phyloP scores from a whole-genome alignment of 805 yeast genomes.

The Candida gorgasii region DNA sequence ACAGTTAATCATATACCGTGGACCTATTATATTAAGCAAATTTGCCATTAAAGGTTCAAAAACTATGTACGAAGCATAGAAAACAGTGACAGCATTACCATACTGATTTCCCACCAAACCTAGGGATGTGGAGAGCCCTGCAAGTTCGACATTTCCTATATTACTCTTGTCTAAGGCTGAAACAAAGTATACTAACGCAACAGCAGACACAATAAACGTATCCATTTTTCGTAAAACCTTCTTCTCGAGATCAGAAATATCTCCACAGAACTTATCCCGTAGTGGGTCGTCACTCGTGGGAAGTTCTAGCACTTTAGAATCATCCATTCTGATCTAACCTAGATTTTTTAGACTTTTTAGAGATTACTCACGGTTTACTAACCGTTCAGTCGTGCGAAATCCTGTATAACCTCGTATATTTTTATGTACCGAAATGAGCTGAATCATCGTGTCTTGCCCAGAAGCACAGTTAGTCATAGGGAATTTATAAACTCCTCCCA shows the following conservation, averaged over 20 bases:
- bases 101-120: constrained; percentile 40
- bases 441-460: background rate
- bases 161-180: constrained; percentile 56
- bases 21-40: constrained; percentile 7
- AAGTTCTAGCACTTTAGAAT: background rate
- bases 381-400: constrained; percentile 1
- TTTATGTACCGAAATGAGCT: background rate
- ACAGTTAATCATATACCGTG: background rate
- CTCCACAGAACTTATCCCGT: background rate
- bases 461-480: no score
- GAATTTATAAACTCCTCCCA: constrained; percentile 9
- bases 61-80: constrained; percentile 48
- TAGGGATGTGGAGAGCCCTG: constrained; percentile 48
- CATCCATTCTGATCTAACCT: no score
- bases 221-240: constrained; percentile 45
- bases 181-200: constrained; percentile 44
- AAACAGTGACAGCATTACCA: constrained; percentile 45
- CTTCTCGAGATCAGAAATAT: constrained; percentile 16
- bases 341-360: no score
- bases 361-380: no score
- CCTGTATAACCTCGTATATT: background rate
- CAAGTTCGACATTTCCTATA: constrained; percentile 59
- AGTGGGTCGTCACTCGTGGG: background rate
- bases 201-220: constrained; percentile 41
- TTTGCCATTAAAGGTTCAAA: constrained; percentile 30